A percentile compares a stretch with the other conserved stretches of the same genome.
Evolutionary conservation across 2,329 filamentous ascomycete species (phyloP).

Genomic region (Cladosporium austrohemisphaericum): DNA sequence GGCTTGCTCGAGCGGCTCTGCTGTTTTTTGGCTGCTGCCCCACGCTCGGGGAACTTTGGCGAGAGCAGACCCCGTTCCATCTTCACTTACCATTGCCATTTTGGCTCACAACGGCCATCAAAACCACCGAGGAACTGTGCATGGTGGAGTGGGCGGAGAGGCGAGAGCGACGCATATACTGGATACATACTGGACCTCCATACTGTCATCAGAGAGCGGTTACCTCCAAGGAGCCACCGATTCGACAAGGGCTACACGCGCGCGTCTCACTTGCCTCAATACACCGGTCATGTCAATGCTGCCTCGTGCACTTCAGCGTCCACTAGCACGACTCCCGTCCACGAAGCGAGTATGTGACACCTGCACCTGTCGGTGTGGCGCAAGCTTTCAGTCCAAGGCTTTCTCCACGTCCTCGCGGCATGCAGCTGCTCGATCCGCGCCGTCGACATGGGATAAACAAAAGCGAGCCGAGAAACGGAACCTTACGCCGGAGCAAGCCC

Average conservation of each 20-base stretch:
- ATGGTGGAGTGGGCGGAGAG: too few relatives aligned
- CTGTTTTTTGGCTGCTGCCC: constrained; percentile 13
- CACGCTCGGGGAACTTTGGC: constrained; percentile 9
- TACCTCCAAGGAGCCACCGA: too few relatives aligned
- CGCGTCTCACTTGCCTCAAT: too few relatives aligned
- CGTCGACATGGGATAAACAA: too few relatives aligned
- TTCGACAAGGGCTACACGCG: too few relatives aligned
- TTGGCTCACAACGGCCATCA: not conserved
- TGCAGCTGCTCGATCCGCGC: constrained; percentile 9
- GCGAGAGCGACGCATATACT: not conserved
- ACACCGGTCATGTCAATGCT: constrained; percentile 18
- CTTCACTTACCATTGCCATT: too few relatives aligned
- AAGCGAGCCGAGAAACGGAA: not conserved
- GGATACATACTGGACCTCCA: too few relatives aligned
- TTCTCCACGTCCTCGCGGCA: not conserved
- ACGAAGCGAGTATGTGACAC: constrained; percentile 14
- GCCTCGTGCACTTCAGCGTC: constrained; percentile 18
- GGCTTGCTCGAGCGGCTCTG: not conserved
- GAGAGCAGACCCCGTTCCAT: too few relatives aligned
- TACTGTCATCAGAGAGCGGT: too few relatives aligned
- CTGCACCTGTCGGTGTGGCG: constrained; percentile 21
- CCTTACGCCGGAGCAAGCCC: not conserved
- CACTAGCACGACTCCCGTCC: constrained; percentile 7
- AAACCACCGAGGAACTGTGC: too few relatives aligned
- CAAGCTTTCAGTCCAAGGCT: constrained; percentile 3